Percentiles rank a stretch among this genome's conserved stretches.
These are phyloP conservation scores for Groenewaldozyma tartarivorans DNA, from an alignment of 805 yeast genomes.

Conservation along the genomic window DNA sequence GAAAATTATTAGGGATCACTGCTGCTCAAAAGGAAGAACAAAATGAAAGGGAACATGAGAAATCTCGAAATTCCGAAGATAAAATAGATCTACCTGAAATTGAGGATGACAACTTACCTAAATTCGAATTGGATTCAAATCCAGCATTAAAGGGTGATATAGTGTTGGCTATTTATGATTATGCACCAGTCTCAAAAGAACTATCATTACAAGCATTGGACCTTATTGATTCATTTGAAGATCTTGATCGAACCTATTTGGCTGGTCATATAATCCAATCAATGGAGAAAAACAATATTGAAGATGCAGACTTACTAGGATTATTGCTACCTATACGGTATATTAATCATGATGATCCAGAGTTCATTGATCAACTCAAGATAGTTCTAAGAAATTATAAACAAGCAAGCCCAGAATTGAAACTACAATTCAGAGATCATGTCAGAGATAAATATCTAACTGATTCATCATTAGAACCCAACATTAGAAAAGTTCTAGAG, in stretches of 20 bases:
- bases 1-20: slow-evolving; percentile 74
- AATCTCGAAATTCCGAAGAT: slow-evolving; percentile 29
- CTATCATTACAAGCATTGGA: slow-evolving; percentile 39
- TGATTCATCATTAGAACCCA: slow-evolving; percentile 10
- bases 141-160: slow-evolving; percentile 72
- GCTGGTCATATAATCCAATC: slow-evolving; percentile 53
- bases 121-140: slow-evolving; percentile 75
- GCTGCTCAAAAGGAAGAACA: slow-evolving; percentile 38
- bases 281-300: slow-evolving; percentile 36
- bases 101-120: slow-evolving; percentile 60
- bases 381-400: slow-evolving; percentile 60
- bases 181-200: slow-evolving; percentile 38
- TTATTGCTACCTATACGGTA: slow-evolving; percentile 58
- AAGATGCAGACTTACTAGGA: slow-evolving; percentile 22
- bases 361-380: slow-evolving; percentile 54
- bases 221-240: slow-evolving; percentile 60
- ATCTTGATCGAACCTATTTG: slow-evolving; percentile 59
- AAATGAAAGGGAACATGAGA: slow-evolving; percentile 27
- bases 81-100: slow-evolving; percentile 39
- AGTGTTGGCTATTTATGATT: slow-evolving; percentile 60
- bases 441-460: slow-evolving; percentile 16
- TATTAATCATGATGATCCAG: slow-evolving; percentile 29
- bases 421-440: slow-evolving; percentile 18
- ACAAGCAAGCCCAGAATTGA: slow-evolving; percentile 16
- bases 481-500: slow-evolving; percentile 14